A percentile compares a stretch with the other conserved stretches of the same genome.
Evolutionary conservation across 257 asterid genomes (phyloP).

Genomic region (Agastache rugosa): DNA sequence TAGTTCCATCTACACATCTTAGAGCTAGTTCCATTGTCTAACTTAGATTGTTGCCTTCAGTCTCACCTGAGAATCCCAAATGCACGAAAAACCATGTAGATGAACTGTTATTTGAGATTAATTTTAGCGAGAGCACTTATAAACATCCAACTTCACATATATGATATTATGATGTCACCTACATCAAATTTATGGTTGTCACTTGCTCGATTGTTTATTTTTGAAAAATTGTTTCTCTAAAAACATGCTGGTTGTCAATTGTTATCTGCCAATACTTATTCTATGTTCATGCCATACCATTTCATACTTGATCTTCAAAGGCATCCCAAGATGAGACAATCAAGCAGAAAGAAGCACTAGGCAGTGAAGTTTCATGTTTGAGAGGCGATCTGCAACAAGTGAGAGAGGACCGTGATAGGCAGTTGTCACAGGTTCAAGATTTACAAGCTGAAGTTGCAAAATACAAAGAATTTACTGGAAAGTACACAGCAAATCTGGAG

Average conservation of each 20-base stretch:
- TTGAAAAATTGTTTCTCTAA: slow-evolving; percentile 3
- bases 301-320: slow-evolving; percentile 44
- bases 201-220: slow-evolving; percentile 13
- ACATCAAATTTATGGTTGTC: background rate
- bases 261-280: slow-evolving; percentile 1
- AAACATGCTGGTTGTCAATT: slow-evolving; percentile 3
- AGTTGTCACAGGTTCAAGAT: slow-evolving; percentile 57
- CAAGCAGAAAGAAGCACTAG: slow-evolving; percentile 76
- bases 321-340: slow-evolving; percentile 70
- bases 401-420: slow-evolving; percentile 84
- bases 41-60: slow-evolving; percentile 1
- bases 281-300: background rate
- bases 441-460: slow-evolving; percentile 61
- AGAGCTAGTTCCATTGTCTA: background rate
- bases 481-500: slow-evolving; percentile 61
- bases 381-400: slow-evolving; percentile 78
- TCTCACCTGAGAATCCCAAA: background rate
- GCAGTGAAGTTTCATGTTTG: slow-evolving; percentile 69
- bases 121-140: background rate
- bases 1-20: background rate
- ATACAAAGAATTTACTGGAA: slow-evolving; percentile 68
- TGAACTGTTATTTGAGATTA: background rate
- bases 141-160: slow-evolving; percentile 9
- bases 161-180: slow-evolving; percentile 1
- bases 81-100: background rate